phyloP scores from a whole-genome alignment of 345 rosid species.

The Eutrema yunnanense region DNA sequence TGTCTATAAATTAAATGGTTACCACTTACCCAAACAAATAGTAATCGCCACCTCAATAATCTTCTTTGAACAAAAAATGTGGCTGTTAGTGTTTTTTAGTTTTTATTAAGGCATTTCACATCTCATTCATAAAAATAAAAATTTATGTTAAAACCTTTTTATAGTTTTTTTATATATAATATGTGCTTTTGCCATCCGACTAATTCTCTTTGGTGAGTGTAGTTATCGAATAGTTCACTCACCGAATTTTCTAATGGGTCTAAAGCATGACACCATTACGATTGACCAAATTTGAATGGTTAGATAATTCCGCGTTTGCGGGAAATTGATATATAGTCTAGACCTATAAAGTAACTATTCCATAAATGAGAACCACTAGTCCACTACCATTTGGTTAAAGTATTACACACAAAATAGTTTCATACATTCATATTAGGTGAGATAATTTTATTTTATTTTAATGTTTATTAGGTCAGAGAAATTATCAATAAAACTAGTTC shows the following conservation, averaged over 20 bases:
- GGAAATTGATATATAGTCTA: too few relatives aligned
- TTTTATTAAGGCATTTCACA: not conserved
- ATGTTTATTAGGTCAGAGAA: not conserved
- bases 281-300: too few relatives aligned
- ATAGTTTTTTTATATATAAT: too few relatives aligned
- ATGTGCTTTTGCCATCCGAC: too few relatives aligned
- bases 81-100: not conserved
- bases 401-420: not conserved
- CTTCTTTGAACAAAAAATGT: not conserved
- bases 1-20: constrained; percentile 9
- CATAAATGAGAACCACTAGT: too few relatives aligned
- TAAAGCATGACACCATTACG: too few relatives aligned
- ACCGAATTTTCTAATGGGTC: fast-evolving
- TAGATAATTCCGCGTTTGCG: too few relatives aligned
- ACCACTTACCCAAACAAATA: not conserved
- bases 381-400: too few relatives aligned
- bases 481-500: not conserved
- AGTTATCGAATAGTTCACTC: fast-evolving
- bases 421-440: not conserved
- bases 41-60: not conserved
- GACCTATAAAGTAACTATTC: too few relatives aligned
- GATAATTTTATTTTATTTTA: not conserved
- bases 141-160: not conserved
- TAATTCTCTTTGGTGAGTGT: too few relatives aligned
- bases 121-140: not conserved